phyloP scores from a whole-genome alignment of 2,329 filamentous ascomycete species.

The Fusarium musae region DNA sequence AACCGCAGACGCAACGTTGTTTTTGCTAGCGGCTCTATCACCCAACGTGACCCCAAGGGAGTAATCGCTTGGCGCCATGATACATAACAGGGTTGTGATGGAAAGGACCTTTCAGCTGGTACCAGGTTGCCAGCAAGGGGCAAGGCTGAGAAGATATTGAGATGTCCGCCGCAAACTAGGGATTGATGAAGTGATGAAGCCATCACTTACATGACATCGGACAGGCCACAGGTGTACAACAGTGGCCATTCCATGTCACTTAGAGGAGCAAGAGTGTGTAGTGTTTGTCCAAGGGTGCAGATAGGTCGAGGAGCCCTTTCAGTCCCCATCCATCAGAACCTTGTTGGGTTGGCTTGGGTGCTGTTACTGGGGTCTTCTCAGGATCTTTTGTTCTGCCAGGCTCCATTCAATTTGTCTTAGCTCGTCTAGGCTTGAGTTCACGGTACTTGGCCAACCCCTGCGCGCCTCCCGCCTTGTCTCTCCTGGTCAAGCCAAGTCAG shows the following conservation, averaged over 20 bases:
- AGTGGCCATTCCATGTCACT: not conserved
- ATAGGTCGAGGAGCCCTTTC: not conserved
- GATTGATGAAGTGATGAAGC: conserved; percentile 9
- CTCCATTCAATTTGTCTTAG: conserved; percentile 26
- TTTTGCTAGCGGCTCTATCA: conserved; percentile 30
- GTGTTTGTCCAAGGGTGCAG: not conserved
- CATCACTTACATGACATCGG: conserved; percentile 1
- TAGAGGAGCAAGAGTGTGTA: not conserved
- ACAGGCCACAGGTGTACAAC: not conserved
- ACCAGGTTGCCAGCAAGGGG: not conserved
- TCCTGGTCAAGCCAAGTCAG: conserved; percentile 18
- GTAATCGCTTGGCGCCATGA: conserved; percentile 18
- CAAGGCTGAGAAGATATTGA: conserved; percentile 7
- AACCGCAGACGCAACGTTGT: conserved; percentile 36
- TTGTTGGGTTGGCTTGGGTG: conserved; percentile 14
- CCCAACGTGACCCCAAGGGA: conserved; percentile 11
- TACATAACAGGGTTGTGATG: conserved; percentile 8
- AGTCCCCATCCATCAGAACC: conserved; percentile 17
- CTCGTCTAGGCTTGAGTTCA: conserved; percentile 17
- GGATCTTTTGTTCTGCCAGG: conserved; percentile 36
- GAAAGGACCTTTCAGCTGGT: conserved; percentile 21
- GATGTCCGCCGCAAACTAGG: not conserved
- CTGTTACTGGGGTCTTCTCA: conserved; percentile 10
- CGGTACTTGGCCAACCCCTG: conserved; percentile 39
- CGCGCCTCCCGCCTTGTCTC: conserved; percentile 33